Percentiles rank a stretch among this genome's conserved stretches.
Conservation (phyloP, 805 yeast species). For the Ogataea methylovora region DNA sequence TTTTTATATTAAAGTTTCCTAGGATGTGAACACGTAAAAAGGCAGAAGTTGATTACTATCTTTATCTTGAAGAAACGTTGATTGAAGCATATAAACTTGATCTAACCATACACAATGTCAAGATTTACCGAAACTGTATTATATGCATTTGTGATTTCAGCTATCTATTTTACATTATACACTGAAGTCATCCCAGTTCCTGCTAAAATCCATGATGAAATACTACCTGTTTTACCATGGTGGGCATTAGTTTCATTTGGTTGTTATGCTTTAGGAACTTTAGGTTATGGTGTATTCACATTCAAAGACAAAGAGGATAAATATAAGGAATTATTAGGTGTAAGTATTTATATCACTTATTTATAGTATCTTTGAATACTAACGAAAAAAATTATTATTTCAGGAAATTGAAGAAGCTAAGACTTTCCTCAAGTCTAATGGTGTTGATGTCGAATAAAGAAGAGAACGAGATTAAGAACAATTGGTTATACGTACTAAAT, state of each 20-base stretch:
- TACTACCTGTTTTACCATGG: conserved; percentile 61
- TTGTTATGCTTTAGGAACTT: conserved; percentile 56
- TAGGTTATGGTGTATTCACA: conserved; percentile 62
- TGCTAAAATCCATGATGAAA: conserved; percentile 37
- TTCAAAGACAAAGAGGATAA: conserved; percentile 67
- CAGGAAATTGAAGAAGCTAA: conserved; percentile 56
- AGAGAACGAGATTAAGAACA: too few species aligned
- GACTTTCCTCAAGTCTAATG: conserved; percentile 45
- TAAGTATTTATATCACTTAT: not conserved
- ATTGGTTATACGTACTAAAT: too few species aligned
- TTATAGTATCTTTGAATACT: not conserved
- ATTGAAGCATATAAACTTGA: too few species aligned
- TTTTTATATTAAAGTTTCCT: too few species aligned
- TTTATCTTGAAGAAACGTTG: too few species aligned
- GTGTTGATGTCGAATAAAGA: conserved; percentile 39
- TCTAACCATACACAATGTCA: conserved; percentile 45
- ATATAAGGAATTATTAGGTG: conserved; percentile 48
- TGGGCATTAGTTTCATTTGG: conserved; percentile 68
- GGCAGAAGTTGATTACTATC: too few species aligned
- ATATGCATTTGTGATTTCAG: conserved; percentile 35
- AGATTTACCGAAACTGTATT: conserved; percentile 56
- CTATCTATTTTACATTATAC: conserved; percentile 45
- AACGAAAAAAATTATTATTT: conserved; percentile 15
- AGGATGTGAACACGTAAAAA: too few species aligned
- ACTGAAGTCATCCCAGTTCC: conserved; percentile 50